These are phyloP conservation scores for Quercus mongolica DNA, from an alignment of 306 rosid genomes.

Conservation along the genomic window DNA sequence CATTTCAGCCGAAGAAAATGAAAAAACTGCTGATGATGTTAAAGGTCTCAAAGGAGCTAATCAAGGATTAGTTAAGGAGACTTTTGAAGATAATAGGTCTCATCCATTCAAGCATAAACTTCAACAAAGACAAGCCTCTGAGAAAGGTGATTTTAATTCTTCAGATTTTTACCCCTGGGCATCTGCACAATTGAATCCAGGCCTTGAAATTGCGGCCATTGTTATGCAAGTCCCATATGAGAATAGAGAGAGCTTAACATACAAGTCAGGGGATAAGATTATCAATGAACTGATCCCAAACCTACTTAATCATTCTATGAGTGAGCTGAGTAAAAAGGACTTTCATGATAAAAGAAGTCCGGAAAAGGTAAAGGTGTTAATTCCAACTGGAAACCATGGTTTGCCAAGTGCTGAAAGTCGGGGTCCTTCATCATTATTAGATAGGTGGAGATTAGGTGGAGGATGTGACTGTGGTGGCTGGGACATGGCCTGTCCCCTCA, in stretches of 20 bases:
- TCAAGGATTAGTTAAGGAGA: conserved; percentile 36
- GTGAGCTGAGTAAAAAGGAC: conserved; percentile 38
- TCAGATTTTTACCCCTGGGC: conserved; percentile 41
- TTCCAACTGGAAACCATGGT: conserved; percentile 83
- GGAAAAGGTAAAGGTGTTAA: conserved; percentile 72
- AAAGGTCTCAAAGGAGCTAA: conserved; percentile 40
- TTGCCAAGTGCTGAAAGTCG: conserved; percentile 51
- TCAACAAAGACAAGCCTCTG: conserved; percentile 39
- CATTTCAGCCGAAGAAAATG: conserved; percentile 35
- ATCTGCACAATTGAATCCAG: conserved; percentile 42
- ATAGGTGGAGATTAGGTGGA: conserved; percentile 83
- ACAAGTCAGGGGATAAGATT: conserved; percentile 35
- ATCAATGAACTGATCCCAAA: conserved; percentile 27
- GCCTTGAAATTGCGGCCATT: conserved; percentile 72
- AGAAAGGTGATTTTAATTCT: conserved; percentile 30
- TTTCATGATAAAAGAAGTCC: conserved; percentile 27
- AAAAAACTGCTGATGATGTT: conserved; percentile 27
- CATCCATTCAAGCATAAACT: conserved; percentile 36
- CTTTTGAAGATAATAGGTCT: conserved; percentile 23
- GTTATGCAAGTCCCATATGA: conserved; percentile 64
- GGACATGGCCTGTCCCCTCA: conserved; percentile 97
- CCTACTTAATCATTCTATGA: conserved; percentile 37
- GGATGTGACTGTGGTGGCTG: conserved; percentile 98
- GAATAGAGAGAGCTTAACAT: conserved; percentile 59
- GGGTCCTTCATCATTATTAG: conserved; percentile 78